Conservation (phyloP, 2,329 filamentous ascomycete species). For the Lecanosticta acicola region DNA sequence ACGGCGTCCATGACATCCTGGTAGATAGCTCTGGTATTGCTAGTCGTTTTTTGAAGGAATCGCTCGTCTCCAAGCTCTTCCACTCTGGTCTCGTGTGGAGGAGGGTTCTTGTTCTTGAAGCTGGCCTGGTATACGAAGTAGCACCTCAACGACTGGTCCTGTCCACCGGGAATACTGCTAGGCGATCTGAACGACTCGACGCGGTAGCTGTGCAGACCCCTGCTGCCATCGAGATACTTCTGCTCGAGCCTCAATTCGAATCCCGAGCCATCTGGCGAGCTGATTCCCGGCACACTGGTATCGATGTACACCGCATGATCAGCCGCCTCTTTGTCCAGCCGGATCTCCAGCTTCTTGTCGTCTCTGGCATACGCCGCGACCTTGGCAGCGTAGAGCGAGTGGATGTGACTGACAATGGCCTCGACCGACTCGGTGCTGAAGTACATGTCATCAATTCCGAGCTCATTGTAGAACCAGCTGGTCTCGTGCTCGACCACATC, state of each 20-base stretch:
- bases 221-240: slow-evolving; percentile 86
- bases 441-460: slow-evolving; percentile 98
- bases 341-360: slow-evolving; percentile 90
- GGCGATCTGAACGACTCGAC: slow-evolving; percentile 96
- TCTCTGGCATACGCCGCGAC: slow-evolving; percentile 87
- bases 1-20: slow-evolving; percentile 86
- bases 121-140: slow-evolving; percentile 98
- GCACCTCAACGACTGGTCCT: slow-evolving; percentile 81
- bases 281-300: slow-evolving; percentile 83
- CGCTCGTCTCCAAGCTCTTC: slow-evolving; percentile 88
- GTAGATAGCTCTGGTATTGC: slow-evolving; percentile 94
- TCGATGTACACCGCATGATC: slow-evolving; percentile 99
- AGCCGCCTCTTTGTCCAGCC: slow-evolving; percentile 86
- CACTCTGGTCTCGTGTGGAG: slow-evolving; percentile 74
- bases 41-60: slow-evolving; percentile 92
- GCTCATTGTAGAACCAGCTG: slow-evolving; percentile 93
- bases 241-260: slow-evolving; percentile 91
- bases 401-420: slow-evolving; percentile 88
- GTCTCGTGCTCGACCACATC: slow-evolving; percentile 80
- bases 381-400: slow-evolving; percentile 94
- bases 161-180: slow-evolving; percentile 65
- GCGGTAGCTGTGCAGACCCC: slow-evolving; percentile 68
- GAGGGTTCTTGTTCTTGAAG: slow-evolving; percentile 71
- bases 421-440: slow-evolving; percentile 84
- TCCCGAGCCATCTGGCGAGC: slow-evolving; percentile 69